Evolutionary conservation across 2,329 filamentous ascomycete genomes (phyloP).

Genomic region (Cordyceps tenuipes): DNA sequence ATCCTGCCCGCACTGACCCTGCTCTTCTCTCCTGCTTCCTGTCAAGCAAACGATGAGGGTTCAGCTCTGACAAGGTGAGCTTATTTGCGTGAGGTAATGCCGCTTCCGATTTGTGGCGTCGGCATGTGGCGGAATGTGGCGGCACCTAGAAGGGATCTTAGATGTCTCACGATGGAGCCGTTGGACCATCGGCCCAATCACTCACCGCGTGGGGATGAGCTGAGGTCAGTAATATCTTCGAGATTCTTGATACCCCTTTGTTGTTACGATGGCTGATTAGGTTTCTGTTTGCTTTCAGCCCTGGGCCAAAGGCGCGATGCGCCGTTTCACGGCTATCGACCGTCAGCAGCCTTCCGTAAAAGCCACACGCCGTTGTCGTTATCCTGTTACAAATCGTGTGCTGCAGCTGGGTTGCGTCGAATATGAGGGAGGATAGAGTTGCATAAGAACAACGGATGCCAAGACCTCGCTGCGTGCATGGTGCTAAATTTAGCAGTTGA

Average conservation of each 20-base stretch:
- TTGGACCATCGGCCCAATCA: not conserved
- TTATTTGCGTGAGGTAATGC: not conserved
- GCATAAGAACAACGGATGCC: not conserved
- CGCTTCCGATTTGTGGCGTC: not conserved
- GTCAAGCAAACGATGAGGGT: not conserved
- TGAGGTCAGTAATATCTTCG: not conserved
- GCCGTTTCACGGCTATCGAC: not conserved
- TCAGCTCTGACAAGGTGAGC: conserved; percentile 1
- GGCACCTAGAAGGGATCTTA: conserved; percentile 1
- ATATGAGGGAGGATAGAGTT: not conserved
- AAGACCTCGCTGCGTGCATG: not conserved
- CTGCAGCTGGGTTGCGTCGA: not conserved
- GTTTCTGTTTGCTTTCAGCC: not conserved
- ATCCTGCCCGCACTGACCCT: not conserved
- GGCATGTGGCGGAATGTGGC: not conserved
- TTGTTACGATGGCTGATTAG: not conserved
- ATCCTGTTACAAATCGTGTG: conserved; percentile 1
- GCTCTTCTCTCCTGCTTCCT: not conserved
- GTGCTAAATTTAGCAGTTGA: conserved; percentile 2
- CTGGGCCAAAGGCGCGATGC: not conserved
- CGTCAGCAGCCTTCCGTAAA: not conserved
- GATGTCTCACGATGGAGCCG: not conserved
- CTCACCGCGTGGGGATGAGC: not conserved
- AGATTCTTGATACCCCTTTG: not conserved
- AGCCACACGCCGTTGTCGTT: not conserved